Conservation (phyloP, 2,329 filamentous ascomycete genomes). For the Scedosporium aurantiacum region DNA sequence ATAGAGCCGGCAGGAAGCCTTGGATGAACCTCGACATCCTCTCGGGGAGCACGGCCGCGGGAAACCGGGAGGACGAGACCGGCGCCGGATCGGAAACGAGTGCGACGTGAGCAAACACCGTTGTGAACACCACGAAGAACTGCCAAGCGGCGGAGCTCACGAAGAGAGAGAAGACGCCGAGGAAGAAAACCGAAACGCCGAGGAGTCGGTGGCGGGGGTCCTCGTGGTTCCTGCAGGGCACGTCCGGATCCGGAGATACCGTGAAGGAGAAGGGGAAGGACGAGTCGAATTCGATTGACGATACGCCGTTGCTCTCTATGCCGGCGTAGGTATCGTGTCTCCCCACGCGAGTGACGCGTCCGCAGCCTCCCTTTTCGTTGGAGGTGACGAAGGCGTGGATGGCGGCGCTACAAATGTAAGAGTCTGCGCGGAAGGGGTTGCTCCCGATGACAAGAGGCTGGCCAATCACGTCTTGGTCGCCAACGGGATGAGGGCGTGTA, state of each 20-base stretch:
- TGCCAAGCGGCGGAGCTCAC: slow-evolving; percentile 50
- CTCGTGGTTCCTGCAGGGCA: slow-evolving; percentile 42
- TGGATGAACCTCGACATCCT: slow-evolving; percentile 35
- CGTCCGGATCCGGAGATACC: slow-evolving; percentile 37
- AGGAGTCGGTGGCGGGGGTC: slow-evolving; percentile 35
- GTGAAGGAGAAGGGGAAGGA: slow-evolving; percentile 62
- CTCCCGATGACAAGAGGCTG: slow-evolving; percentile 34
- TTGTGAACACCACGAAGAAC: slow-evolving; percentile 54
- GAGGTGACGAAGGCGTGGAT: slow-evolving; percentile 64
- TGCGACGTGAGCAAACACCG: slow-evolving; percentile 24
- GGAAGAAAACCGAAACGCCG: slow-evolving; percentile 54
- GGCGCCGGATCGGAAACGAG: slow-evolving; percentile 48
- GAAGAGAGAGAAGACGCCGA: slow-evolving; percentile 53
- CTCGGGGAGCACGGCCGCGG: slow-evolving; percentile 51
- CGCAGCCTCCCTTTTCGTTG: slow-evolving; percentile 59
- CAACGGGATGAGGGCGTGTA: slow-evolving; percentile 45
- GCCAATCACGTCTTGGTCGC: slow-evolving; percentile 34
- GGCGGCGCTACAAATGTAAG: slow-evolving; percentile 65
- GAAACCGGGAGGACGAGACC: slow-evolving; percentile 44
- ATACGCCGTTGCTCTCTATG: slow-evolving; percentile 47
- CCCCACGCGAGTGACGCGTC: slow-evolving; percentile 53
- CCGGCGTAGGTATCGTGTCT: slow-evolving; percentile 40
- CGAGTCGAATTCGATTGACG: slow-evolving; percentile 53
- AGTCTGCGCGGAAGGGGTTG: slow-evolving; percentile 56
- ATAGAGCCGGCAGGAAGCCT: slow-evolving; percentile 56